Conservation (phyloP, 2,329 filamentous ascomycete species). For the Penicillium sp. region DNA sequence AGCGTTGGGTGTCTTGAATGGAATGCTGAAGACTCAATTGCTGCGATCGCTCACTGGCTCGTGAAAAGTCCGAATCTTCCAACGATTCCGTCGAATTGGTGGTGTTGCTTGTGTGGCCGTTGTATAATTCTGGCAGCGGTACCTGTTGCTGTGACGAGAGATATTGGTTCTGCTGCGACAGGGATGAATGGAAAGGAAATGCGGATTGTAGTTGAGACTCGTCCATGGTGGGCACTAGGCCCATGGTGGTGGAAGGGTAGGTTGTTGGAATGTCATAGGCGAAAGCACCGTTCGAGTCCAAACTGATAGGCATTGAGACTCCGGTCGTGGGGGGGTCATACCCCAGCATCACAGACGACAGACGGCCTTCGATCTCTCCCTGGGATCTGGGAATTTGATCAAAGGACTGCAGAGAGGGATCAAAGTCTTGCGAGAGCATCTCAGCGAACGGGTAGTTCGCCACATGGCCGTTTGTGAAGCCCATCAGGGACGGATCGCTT, state of each 20-base stretch:
- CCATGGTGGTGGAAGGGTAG: slow-evolving; percentile 18
- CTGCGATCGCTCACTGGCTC: slow-evolving; percentile 12
- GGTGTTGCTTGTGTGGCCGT: not conserved
- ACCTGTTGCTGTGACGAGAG: slow-evolving; percentile 2
- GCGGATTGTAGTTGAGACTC: slow-evolving; percentile 13
- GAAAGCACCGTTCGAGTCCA: slow-evolving; percentile 18
- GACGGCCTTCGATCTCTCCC: slow-evolving; percentile 15
- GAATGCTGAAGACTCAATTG: slow-evolving; percentile 6
- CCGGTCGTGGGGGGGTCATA: slow-evolving; percentile 19
- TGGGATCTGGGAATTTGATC: slow-evolving; percentile 6
- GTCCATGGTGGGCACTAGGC: slow-evolving; percentile 12
- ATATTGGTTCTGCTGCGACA: slow-evolving; percentile 8
- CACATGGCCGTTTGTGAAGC: slow-evolving; percentile 9
- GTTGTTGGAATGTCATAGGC: slow-evolving; percentile 18
- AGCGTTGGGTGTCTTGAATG: slow-evolving; percentile 13
- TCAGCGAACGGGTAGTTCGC: slow-evolving; percentile 12
- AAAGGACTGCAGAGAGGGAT: slow-evolving; percentile 14
- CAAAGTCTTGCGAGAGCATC: slow-evolving; percentile 16
- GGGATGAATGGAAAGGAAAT: slow-evolving; percentile 6
- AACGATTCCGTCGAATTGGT: slow-evolving; percentile 12
- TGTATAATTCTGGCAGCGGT: slow-evolving; percentile 6
- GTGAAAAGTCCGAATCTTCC: slow-evolving; percentile 18
- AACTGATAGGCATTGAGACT: slow-evolving; percentile 17
- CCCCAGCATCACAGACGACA: slow-evolving; percentile 21
- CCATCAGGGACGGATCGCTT: slow-evolving; percentile 13